phyloP scores from a whole-genome alignment of 768 basidiomycete species.

The Lentinula lateritia region DNA sequence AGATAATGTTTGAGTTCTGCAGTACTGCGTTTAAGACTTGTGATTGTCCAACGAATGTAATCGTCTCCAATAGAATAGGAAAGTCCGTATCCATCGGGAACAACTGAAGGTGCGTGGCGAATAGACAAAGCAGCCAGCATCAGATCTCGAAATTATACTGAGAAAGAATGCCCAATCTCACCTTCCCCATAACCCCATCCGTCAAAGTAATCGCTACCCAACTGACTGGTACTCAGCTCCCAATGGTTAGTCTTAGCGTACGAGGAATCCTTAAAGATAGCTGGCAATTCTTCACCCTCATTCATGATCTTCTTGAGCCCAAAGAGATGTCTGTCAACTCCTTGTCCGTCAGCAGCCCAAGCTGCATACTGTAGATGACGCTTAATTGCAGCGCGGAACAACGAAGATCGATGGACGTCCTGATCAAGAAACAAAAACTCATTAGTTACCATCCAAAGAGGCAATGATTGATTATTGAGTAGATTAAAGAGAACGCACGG shows the following conservation, averaged over 20 bases:
- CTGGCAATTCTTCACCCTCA: slow-evolving; percentile 68
- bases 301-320: slow-evolving; percentile 81
- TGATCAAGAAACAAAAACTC: slow-evolving; percentile 16
- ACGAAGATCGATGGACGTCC: slow-evolving; percentile 51
- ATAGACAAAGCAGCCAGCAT: background rate
- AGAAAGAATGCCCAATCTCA: slow-evolving; percentile 22
- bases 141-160: background rate
- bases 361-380: slow-evolving; percentile 83
- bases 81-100: slow-evolving; percentile 87
- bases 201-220: slow-evolving; percentile 76
- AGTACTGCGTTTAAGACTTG: slow-evolving; percentile 55
- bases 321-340: slow-evolving; percentile 93
- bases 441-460: background rate
- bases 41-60: slow-evolving; percentile 89
- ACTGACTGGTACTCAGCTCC: slow-evolving; percentile 89
- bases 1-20: slow-evolving; percentile 63
- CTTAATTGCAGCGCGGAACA: slow-evolving; percentile 73
- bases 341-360: slow-evolving; percentile 92
- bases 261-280: slow-evolving; percentile 68
- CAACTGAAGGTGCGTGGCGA: slow-evolving; percentile 43
- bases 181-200: slow-evolving; percentile 99
- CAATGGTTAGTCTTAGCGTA: slow-evolving; percentile 75
- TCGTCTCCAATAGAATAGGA: slow-evolving; percentile 85
- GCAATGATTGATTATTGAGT: background rate
- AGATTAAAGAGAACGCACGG: slow-evolving; percentile 31